Percentiles rank a stretch among this genome's conserved stretches.
Evolutionary conservation across 345 rosid genomes (phyloP).

Genomic region (Aurinia saxatilis): DNA sequence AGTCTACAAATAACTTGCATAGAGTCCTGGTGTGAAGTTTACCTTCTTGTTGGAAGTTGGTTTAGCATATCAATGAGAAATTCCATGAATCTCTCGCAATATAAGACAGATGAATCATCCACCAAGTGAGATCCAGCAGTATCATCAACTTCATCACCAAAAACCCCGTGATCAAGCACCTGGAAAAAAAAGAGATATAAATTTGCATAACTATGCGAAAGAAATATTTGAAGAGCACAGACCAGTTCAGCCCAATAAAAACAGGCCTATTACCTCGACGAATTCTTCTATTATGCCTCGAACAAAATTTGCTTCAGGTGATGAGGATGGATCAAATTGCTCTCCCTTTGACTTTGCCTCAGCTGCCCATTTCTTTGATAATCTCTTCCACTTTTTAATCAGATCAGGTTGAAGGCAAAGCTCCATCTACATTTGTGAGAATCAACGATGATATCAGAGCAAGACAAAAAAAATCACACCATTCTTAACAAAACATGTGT

Average conservation of each 20-base stretch:
- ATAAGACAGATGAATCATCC: conserved; percentile 73
- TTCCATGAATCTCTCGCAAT: conserved; percentile 96
- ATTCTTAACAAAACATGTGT: not conserved
- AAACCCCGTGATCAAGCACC: conserved; percentile 77
- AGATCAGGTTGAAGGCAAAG: conserved; percentile 78
- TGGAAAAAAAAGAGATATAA: conserved; percentile 21
- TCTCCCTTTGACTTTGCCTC: conserved; percentile 55
- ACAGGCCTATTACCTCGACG: conserved; percentile 48
- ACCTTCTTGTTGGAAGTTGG: conserved; percentile 99
- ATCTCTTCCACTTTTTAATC: conserved; percentile 84
- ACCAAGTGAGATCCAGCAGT: conserved; percentile 34
- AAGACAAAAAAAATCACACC: not conserved
- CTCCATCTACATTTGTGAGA: conserved; percentile 62
- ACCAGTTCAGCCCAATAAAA: conserved; percentile 4
- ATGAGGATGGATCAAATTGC: conserved; percentile 47
- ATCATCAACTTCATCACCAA: conserved; percentile 37
- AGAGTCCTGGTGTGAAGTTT: conserved; percentile 1
- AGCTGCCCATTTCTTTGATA: conserved; percentile 68
- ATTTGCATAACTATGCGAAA: not conserved
- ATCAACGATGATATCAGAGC: conserved; percentile 12
- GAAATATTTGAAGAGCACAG: not conserved
- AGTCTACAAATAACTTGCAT: conserved; percentile 7
- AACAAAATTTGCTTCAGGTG: conserved; percentile 70
- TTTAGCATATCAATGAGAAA: conserved; percentile 94
- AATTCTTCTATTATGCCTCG: conserved; percentile 87